phyloP scores from a whole-genome alignment of 164 flowering plant genomes.

The Nelumbo lutea region DNA sequence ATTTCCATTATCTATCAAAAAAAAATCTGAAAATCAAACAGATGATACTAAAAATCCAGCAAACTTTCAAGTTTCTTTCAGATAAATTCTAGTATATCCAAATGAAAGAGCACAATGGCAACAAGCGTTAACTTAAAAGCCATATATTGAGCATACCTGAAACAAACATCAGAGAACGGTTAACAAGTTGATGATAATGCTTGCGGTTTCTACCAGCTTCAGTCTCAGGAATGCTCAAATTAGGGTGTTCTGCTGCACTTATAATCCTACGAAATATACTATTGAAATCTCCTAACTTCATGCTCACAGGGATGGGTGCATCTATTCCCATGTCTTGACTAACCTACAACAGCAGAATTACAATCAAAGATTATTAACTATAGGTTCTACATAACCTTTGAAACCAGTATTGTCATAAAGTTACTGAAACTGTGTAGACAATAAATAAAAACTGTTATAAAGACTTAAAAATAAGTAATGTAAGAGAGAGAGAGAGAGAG shows the following conservation, averaged over 20 bases:
- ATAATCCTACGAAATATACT: constrained; percentile 67
- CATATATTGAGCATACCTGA: constrained; percentile 44
- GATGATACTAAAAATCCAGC: too few species aligned
- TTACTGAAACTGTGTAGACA: background rate
- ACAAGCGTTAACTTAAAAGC: too few species aligned
- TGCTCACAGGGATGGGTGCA: constrained; percentile 85
- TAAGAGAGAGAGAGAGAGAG: background rate
- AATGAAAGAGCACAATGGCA: too few species aligned
- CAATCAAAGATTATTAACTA: background rate
- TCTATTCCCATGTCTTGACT: constrained; percentile 96
- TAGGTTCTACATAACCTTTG: background rate
- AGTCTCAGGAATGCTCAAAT: constrained; percentile 95
- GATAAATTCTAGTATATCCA: too few species aligned
- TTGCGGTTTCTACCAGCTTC: constrained; percentile 93
- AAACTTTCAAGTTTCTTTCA: too few species aligned
- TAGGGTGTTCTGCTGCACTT: constrained; percentile 91
- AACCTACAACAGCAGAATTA: constrained; percentile 41
- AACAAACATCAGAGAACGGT: constrained; percentile 77
- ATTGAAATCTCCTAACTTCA: constrained; percentile 73
- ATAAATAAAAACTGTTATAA: too few species aligned
- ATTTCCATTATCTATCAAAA: too few species aligned
- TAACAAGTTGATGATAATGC: constrained; percentile 70
- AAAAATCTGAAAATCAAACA: too few species aligned
- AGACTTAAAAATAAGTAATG: background rate
- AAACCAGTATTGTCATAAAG: background rate